A percentile compares a stretch with the other conserved stretches of the same genome.
phyloP scores from a whole-genome alignment of 768 basidiomycete genomes.

The Trametes punicea region DNA sequence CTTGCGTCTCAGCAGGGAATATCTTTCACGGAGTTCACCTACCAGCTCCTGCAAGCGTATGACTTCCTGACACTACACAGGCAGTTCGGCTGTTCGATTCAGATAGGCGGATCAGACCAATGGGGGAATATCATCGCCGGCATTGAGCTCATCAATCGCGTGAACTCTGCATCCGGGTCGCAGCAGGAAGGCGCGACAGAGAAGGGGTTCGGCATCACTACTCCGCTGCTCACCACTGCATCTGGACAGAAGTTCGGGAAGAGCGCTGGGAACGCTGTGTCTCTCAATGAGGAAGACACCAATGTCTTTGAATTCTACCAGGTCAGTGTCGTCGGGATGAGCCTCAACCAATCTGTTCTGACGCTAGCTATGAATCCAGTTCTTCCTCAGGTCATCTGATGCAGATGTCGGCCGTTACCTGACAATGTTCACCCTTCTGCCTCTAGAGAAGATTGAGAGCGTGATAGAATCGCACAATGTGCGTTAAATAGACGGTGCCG shows the following conservation, averaged over 20 bases:
- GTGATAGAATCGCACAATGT: constrained; percentile 62
- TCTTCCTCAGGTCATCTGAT: constrained; percentile 82
- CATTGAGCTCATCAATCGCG: constrained; percentile 80
- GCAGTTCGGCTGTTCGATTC: constrained; percentile 68
- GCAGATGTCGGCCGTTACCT: constrained; percentile 77
- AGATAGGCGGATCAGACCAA: constrained; percentile 96
- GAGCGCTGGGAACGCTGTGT: constrained; percentile 92
- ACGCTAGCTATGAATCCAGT: constrained; percentile 65
- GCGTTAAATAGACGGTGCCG: constrained; percentile 1
- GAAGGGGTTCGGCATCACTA: constrained; percentile 79
- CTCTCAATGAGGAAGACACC: constrained; percentile 77
- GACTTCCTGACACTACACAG: constrained; percentile 82
- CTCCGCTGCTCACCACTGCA: constrained; percentile 88
- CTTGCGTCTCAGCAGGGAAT: constrained; percentile 79
- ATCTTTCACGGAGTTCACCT: constrained; percentile 98
- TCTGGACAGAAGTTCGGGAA: constrained; percentile 96
- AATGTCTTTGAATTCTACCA: constrained; percentile 95
- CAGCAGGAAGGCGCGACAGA: constrained; percentile 20
- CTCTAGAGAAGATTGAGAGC: constrained; percentile 51
- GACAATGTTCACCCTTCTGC: constrained; percentile 77
- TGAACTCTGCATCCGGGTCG: constrained; percentile 23
- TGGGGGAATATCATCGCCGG: constrained; percentile 98
- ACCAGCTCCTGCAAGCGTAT: constrained; percentile 95
- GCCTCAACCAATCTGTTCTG: not conserved
- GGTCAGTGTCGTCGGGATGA: constrained; percentile 37